Conservation (phyloP, 2,329 filamentous ascomycete species). For the Colletotrichum eremochloae region DNA sequence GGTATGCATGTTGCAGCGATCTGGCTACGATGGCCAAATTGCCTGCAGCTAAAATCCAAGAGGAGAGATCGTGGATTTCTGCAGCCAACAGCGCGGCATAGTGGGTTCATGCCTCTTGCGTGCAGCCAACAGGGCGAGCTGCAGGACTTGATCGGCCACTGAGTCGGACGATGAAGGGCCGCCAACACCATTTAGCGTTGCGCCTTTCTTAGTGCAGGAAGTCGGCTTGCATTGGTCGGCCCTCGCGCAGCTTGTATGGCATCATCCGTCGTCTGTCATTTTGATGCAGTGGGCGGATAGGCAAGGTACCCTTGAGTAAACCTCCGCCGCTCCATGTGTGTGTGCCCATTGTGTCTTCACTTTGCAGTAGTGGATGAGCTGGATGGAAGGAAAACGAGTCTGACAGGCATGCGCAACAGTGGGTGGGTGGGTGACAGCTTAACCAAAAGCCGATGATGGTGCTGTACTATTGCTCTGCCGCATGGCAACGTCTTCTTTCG, state of each 20-base stretch:
- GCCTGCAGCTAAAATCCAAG: slow-evolving; percentile 23
- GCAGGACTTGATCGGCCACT: slow-evolving; percentile 28
- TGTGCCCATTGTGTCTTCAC: neutral
- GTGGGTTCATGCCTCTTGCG: slow-evolving; percentile 27
- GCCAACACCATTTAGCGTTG: neutral
- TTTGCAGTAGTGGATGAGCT: slow-evolving; percentile 18
- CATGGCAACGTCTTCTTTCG: neutral
- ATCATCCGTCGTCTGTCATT: slow-evolving; percentile 15
- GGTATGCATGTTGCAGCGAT: slow-evolving; percentile 23
- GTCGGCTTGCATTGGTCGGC: neutral
- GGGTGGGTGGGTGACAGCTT: slow-evolving; percentile 1
- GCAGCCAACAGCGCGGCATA: slow-evolving; percentile 6
- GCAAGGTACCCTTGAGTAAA: slow-evolving; percentile 32
- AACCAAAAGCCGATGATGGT: neutral
- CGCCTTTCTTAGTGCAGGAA: slow-evolving; percentile 5
- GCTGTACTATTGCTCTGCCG: neutral
- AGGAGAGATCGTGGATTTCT: slow-evolving; percentile 12
- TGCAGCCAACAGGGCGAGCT: slow-evolving; percentile 36
- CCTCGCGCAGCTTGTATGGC: neutral
- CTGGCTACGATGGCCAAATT: slow-evolving; percentile 23
- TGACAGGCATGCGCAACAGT: slow-evolving; percentile 18
- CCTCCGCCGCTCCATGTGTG: slow-evolving; percentile 3
- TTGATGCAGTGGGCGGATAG: slow-evolving; percentile 26
- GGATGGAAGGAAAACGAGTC: neutral
- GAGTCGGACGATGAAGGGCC: neutral